These are phyloP conservation scores for Gloeophyllum trabeum DNA, from an alignment of 768 basidiomycete genomes.

Conservation along the genomic window DNA sequence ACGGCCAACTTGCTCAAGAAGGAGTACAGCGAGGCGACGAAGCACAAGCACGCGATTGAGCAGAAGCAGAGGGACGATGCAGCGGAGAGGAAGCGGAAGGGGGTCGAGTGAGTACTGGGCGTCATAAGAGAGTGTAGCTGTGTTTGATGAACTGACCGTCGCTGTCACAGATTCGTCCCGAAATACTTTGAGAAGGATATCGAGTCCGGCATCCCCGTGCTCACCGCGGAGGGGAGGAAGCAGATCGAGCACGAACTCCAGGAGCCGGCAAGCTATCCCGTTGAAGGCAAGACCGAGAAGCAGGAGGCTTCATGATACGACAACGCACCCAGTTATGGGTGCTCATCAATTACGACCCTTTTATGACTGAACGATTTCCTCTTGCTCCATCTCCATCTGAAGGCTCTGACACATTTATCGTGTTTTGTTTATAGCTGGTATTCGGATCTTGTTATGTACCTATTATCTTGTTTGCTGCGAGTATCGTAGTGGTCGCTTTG, in stretches of 20 bases:
- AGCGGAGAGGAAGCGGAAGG: conserved; percentile 75
- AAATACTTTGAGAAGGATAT: conserved; percentile 65
- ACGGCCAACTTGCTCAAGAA: conserved; percentile 67
- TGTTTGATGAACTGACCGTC: conserved; percentile 3
- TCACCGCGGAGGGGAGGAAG: conserved; percentile 59
- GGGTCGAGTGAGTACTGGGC: conserved; percentile 50
- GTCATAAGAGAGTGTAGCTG: no score
- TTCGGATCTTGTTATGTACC: no score
- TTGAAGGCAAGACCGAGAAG: no score
- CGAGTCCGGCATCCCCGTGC: conserved; percentile 48
- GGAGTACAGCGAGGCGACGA: conserved; percentile 87
- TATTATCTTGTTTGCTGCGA: no score
- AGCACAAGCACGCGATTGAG: conserved; percentile 85
- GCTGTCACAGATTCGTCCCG: conserved; percentile 51
- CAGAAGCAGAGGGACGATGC: conserved; percentile 88
- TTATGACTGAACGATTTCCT: no score
- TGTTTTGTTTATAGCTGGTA: no score
- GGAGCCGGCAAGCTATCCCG: conserved; percentile 5
- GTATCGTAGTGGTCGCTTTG: no score
- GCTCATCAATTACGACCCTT: no score
- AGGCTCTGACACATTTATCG: no score
- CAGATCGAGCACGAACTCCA: conserved; percentile 67
- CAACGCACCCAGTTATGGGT: no score
- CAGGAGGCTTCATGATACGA: no score
- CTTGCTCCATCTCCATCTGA: no score